Evolutionary conservation across 2,329 filamentous ascomycete genomes (phyloP), one percentile per base, ranked within the genome.

Genomic region (Apiospora rasikravindrae): DNA sequence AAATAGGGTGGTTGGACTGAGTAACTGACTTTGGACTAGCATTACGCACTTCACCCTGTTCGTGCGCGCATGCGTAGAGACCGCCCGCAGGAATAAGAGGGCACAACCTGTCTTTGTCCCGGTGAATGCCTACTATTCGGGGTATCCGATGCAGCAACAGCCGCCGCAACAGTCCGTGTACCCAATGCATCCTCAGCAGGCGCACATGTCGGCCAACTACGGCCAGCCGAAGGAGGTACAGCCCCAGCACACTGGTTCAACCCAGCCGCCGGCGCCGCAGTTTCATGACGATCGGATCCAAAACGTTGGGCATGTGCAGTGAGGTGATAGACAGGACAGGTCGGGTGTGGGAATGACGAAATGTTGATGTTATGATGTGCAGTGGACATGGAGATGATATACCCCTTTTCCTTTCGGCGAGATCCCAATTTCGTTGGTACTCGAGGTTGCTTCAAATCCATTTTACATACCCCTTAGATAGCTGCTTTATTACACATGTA

Each of bases 41-140:
- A 73, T 79, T 26, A 61, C 75, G n/a, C 77, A 79, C 67, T 76
- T 78, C 70, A 51, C 72, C 37, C 75, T 79, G 40, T 79, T 79
- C 49, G 72, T 73, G 8, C 71, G 74, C 24, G 76, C 77, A 19
- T 78, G 76, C 57, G 51, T 75, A 14, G 74, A 77, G 66, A 75
- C 71, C 0, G 49, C 61, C 16, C 71, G 71, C 40, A 70, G 72
- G 26, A 72, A 72, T 70, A 73, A 26, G 67, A 37, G 16, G 29
- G 1, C 14, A 29, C 53, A 26, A 14, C 29, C 40, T 5, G 6
- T 71, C 37, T 44, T 66, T 14, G 22, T 24, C n/a, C 33, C 57
- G 4, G 69, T 68, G 7, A 57, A 66, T n/a, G 44, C 67, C 29
- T 47, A 70, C 37, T 40, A 67, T 2, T 40, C 57, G 19, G 47